Base-by-base conservation (phyloP, 1,284 basidiomycete genomes). In the Singerocomus rubriflavus region DNA sequence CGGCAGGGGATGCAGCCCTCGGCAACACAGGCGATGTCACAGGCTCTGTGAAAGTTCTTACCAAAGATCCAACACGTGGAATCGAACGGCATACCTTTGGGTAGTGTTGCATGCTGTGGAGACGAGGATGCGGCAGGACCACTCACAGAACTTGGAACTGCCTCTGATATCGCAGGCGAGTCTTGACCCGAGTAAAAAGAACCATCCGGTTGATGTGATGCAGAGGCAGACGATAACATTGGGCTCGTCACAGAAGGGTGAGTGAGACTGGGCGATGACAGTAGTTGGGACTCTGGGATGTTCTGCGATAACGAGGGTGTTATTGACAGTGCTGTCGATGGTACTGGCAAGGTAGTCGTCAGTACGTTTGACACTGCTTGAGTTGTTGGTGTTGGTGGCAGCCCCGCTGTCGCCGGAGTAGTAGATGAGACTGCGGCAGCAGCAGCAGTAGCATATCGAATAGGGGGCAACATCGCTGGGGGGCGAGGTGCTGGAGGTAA, bases 391-490 rank as follows among this genome's bases (percentile, higher is more conserved):
- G 76, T 62, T 42, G 80, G 64, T 16, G 63, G n/a, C n/a, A n/a
- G 62, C 16, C 48, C 58, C 47, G 63, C 17, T 34, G 63, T 63
- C 12, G 44, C 42, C 12, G 63, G 62, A 30, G 60, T 52, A 8
- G 51, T 47, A n/a, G 60, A 58, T 17, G 77, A 71, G 13, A 89
- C 88, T 4, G 90, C 91, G 0, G 92, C 93, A 1, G 93, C 93
- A 2, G 93, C 94, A 0, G 93, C 93, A 8, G 92, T 84, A 31
- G 95, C 91, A 64, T 98, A 98, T 44, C 90, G 81, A 64, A 96
- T 92, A 10, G 93, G 90, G 26, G 93, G 88, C 46, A 91, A 66
- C 17, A 80, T 68, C n/a, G 75, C 73, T 59, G 79, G 72, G 31
- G 78, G 71, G 17, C 78, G 77, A 51, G 81, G 73, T 54, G 75